Base-by-base conservation (phyloP, 2,329 filamentous ascomycete genomes). In the Aspergillus melleus region DNA sequence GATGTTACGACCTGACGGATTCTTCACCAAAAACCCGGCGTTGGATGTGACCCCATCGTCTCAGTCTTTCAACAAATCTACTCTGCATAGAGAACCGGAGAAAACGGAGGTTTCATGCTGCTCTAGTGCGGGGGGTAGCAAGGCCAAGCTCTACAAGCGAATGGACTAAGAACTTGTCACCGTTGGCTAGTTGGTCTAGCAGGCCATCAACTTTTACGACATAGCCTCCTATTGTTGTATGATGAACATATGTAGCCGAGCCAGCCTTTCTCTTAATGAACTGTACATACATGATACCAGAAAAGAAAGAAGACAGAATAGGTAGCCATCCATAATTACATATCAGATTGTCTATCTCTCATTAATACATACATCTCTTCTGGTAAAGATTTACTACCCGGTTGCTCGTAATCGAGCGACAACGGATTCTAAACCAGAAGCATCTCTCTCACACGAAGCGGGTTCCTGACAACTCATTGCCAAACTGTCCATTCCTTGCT, bases 11-110 rank as follows among this genome's bases (percentile, higher is more conserved):
- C 81, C 81, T 2, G 79, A 80, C 52, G 81, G 82, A 30, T 84
- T 84, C 71, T 83, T 83, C 64, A 77, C 77, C n/a, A 78, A 77
- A 68, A 83, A 83, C 59, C 81, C 81, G 1, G 80, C 80, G 9
- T 64, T 83, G 39, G 79, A 81, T 64, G 79, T 81, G 2, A 78
- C 79, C 9, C 74, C 74, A 32, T 78, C 76, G 9, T 66, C 69
- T 14, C 77, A 79, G 65, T 58, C 58, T 2, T 77, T 79, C 64
- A 79, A 80, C 69, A 75, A 78, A 66, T 77, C 75, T 12, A 72
- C 71, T 2, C 68, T 76, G 2, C 72, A 76, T 55, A 60, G 66
- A 1, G 68, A 72, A 50, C 53, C 66, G 24, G 50, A 50, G 49
- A 51, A 59, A 29, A 49, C 52, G 42, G 60, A 55, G 9, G 36